Conservation (phyloP, 768 basidiomycete genomes). For the Rhodotorula taiwanensis region DNA sequence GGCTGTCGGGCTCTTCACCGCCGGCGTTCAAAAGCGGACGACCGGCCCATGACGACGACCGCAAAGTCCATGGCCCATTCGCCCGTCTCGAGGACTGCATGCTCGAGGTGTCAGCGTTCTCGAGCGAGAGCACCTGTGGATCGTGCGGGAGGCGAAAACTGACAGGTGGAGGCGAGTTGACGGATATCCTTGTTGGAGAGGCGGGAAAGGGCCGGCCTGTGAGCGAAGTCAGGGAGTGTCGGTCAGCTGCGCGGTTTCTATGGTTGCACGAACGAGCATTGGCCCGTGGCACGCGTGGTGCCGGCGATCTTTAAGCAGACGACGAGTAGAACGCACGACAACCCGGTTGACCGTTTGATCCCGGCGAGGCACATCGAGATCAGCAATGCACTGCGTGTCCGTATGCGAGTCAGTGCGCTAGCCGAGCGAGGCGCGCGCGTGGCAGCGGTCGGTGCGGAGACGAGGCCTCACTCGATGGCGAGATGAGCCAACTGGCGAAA, state of each 20-base stretch:
- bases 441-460: too few relatives aligned
- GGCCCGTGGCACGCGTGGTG: too few relatives aligned
- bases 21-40: constrained; percentile 15
- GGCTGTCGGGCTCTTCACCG: constrained; percentile 6
- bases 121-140: too few relatives aligned
- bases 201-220: constrained; percentile 10
- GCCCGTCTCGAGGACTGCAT: neutral
- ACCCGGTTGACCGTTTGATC: constrained; percentile 21
- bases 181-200: constrained; percentile 25
- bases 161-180: constrained; percentile 15
- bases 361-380: constrained; percentile 15
- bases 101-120: too few relatives aligned
- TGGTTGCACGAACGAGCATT: too few relatives aligned
- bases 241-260: too few relatives aligned
- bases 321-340: constrained; percentile 6
- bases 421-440: too few relatives aligned
- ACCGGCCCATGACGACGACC: constrained; percentile 24
- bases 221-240: neutral
- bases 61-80: neutral
- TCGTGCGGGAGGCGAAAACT: neutral
- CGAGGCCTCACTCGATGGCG: constrained; percentile 7
- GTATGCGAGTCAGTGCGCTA: too few relatives aligned
- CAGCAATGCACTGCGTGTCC: constrained; percentile 9
- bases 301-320: too few relatives aligned
- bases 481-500: constrained; percentile 11